Conservation (phyloP, 495 filamentous ascomycete species). For the Penicillium atrosanguineum region DNA sequence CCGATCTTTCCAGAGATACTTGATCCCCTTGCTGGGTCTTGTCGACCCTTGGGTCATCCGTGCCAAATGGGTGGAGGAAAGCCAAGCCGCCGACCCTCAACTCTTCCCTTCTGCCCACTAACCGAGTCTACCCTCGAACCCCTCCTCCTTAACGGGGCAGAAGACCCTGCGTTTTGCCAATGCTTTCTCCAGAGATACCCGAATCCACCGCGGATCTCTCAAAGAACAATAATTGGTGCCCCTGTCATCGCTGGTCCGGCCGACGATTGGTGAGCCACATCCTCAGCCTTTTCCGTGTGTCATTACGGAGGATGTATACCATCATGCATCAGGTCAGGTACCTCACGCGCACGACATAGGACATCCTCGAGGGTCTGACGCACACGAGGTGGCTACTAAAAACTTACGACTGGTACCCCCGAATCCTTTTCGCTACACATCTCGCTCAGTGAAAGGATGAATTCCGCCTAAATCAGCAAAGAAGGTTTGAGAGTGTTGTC, state of each 20-base stretch:
- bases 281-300: slow-evolving; percentile 4
- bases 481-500: neutral
- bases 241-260: slow-evolving; percentile 8
- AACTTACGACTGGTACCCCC: neutral
- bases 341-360: slow-evolving; percentile 2
- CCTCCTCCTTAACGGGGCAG: slow-evolving; percentile 2
- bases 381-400: slow-evolving; percentile 4
- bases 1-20: neutral
- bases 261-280: neutral
- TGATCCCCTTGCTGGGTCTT: neutral
- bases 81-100: neutral
- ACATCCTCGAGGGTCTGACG: neutral
- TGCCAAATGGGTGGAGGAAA: slow-evolving; percentile 3
- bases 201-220: neutral
- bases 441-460: neutral
- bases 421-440: slow-evolving; percentile 12
- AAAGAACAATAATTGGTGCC: slow-evolving; percentile 2
- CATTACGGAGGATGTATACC: slow-evolving; percentile 1
- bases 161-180: slow-evolving; percentile 1
- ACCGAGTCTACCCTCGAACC: neutral
- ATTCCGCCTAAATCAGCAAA: neutral
- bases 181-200: neutral
- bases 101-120: neutral
- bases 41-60: neutral
- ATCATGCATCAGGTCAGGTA: slow-evolving; percentile 11